phyloP scores from a whole-genome alignment of 768 basidiomycete species.

The Xanthoconium stramineum region DNA sequence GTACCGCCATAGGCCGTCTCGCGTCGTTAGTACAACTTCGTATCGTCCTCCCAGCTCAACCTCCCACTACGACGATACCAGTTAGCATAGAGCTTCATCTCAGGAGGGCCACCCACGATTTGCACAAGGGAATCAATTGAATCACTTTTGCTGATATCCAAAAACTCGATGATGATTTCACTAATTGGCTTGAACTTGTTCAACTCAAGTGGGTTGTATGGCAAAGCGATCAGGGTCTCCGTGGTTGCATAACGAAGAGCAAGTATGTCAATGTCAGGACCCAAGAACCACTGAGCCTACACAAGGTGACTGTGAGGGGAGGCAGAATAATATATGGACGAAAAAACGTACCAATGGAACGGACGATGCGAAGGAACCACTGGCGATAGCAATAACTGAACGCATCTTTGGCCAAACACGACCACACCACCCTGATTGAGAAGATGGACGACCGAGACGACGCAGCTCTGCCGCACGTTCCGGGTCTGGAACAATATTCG shows the following conservation, averaged over 20 bases:
- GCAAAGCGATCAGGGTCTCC: conserved; percentile 3
- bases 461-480: conserved; percentile 11
- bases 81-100: neutral
- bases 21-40: conserved; percentile 19
- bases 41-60: conserved; percentile 12
- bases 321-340: too few relatives aligned
- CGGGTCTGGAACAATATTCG: conserved; percentile 1
- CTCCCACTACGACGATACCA: conserved; percentile 11
- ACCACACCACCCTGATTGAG: conserved; percentile 10
- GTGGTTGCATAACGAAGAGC: neutral
- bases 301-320: neutral
- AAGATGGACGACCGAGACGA: conserved; percentile 10
- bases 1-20: conserved; percentile 17
- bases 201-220: conserved; percentile 5
- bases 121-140: neutral
- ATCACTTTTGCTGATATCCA: conserved; percentile 4
- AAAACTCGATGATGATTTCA: conserved; percentile 1
- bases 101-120: neutral
- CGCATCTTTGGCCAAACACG: conserved; percentile 11
- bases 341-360: conserved; percentile 3
- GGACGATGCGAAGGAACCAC: conserved; percentile 9
- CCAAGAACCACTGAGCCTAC: conserved; percentile 7
- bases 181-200: conserved; percentile 4
- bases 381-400: neutral
- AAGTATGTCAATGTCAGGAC: neutral